These are phyloP conservation scores for Cupressus sempervirens DNA, from an alignment of 75 land plant genomes.

Conservation along the genomic window DNA sequence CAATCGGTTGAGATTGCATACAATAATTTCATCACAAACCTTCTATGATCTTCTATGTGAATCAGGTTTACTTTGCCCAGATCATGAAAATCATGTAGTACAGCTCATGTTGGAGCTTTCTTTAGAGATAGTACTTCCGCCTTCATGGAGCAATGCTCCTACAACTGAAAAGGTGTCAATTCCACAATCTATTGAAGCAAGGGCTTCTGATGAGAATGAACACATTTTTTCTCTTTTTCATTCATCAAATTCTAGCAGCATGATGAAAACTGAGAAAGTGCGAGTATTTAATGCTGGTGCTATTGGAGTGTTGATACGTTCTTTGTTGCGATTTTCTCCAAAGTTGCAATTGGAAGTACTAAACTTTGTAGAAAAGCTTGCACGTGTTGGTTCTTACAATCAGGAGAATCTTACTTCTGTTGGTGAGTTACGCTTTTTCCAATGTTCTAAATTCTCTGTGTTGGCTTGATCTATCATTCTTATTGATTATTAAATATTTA, in stretches of 20 bases:
- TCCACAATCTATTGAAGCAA: neutral
- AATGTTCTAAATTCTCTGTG: neutral
- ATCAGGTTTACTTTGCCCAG: constrained; percentile 74
- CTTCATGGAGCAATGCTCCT: constrained; percentile 27
- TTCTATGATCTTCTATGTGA: constrained; percentile 78
- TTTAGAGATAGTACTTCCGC: constrained; percentile 77
- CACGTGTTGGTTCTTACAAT: constrained; percentile 66
- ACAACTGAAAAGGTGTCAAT: constrained; percentile 12
- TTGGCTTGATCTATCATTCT: neutral
- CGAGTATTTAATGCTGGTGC: constrained; percentile 78
- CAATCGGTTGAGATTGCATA: constrained; percentile 70
- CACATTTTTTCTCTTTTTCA: constrained; percentile 20
- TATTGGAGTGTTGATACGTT: constrained; percentile 60
- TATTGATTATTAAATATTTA: constrained; percentile 17
- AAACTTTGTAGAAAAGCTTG: constrained; percentile 63
- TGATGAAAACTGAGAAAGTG: constrained; percentile 28
- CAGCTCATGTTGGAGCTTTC: constrained; percentile 85
- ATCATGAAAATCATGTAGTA: constrained; percentile 71
- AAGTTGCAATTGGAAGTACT: constrained; percentile 85
- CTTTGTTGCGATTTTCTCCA: constrained; percentile 68
- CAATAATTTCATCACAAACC: constrained; percentile 58
- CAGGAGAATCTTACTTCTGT: constrained; percentile 88
- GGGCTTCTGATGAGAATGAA: constrained; percentile 22
- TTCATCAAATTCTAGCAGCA: constrained; percentile 20
- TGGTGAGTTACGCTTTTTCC: constrained; percentile 38